A percentile compares a stretch with the other conserved stretches of the same genome.
phyloP scores from a whole-genome alignment of 1,284 basidiomycete species.

The Entoloma clypeatum region DNA sequence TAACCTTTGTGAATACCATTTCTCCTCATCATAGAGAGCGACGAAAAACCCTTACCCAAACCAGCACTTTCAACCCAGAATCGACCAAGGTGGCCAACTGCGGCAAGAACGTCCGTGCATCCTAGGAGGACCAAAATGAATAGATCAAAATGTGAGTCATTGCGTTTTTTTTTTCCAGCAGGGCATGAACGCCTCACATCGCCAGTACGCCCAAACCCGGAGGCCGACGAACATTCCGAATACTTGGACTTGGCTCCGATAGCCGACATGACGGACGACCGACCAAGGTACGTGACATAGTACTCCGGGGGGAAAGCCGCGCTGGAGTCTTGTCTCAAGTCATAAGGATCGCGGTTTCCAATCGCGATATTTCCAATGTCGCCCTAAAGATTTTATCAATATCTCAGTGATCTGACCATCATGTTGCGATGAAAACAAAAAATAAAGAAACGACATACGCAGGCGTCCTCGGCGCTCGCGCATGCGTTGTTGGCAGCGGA shows the following conservation, averaged over 20 bases:
- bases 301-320: constrained; percentile 54
- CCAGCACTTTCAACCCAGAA: constrained; percentile 51
- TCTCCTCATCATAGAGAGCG: not conserved
- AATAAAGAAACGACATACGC: constrained; percentile 36
- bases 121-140: constrained; percentile 34
- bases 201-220: constrained; percentile 42
- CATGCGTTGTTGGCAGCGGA: constrained; percentile 55
- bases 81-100: constrained; percentile 49
- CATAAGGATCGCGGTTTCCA: constrained; percentile 49
- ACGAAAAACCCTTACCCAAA: constrained; percentile 52
- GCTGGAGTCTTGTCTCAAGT: constrained; percentile 53
- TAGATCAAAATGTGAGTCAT: not conserved
- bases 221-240: constrained; percentile 42
- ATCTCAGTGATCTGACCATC: not conserved
- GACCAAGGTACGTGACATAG: constrained; percentile 45
- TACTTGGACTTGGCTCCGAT: constrained; percentile 54
- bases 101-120: constrained; percentile 51
- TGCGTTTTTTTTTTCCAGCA: too few relatives aligned
- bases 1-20: too few relatives aligned
- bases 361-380: constrained; percentile 47
- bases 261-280: constrained; percentile 30
- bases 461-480: constrained; percentile 47
- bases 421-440: not conserved
- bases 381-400: constrained; percentile 29
- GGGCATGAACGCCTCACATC: constrained; percentile 33